Percentiles rank a stretch among this genome's conserved stretches.
Conservation (phyloP, 2,329 filamentous ascomycete species). For the Zalaria obscura region DNA sequence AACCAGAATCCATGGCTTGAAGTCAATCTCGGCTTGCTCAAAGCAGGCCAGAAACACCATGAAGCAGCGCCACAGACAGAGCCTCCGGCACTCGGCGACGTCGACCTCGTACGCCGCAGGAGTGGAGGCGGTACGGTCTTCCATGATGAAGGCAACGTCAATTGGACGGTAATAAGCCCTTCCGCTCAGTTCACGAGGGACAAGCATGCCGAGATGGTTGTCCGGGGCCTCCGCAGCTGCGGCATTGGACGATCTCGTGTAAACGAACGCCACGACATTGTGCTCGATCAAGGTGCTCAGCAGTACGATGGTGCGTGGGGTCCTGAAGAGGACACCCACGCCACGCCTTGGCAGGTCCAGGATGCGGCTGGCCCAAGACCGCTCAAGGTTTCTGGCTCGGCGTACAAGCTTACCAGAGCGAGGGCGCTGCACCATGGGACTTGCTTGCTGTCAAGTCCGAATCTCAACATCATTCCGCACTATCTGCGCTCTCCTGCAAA, state of each 20-base stretch:
- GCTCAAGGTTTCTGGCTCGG: constrained; percentile 80
- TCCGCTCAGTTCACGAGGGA: constrained; percentile 64
- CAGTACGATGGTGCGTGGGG: constrained; percentile 1
- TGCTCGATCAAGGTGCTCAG: constrained; percentile 42
- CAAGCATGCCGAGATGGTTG: constrained; percentile 85
- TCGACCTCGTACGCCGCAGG: constrained; percentile 63
- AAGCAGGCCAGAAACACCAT: constrained; percentile 20
- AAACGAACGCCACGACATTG: constrained; percentile 87
- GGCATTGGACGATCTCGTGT: constrained; percentile 51
- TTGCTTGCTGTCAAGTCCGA: constrained; percentile 64
- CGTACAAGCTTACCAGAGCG: constrained; percentile 76
- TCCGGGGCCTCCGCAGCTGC: constrained; percentile 56
- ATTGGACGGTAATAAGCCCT: constrained; percentile 85
- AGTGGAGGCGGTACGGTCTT: constrained; percentile 89
- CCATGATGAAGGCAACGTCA: constrained; percentile 84
- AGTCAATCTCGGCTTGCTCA: constrained; percentile 55
- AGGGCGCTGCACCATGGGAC: constrained; percentile 88
- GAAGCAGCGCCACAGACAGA: constrained; percentile 13
- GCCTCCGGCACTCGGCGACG: constrained; percentile 24
- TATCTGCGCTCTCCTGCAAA: constrained; percentile 69
- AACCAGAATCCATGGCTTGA: constrained; percentile 98
- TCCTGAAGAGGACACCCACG: constrained; percentile 25
- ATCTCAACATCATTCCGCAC: constrained; percentile 52
- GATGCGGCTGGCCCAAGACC: constrained; percentile 18
- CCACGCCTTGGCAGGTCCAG: constrained; percentile 26